phyloP scores from a whole-genome alignment of 106 monocot species.

The Ottelia alismoides region DNA sequence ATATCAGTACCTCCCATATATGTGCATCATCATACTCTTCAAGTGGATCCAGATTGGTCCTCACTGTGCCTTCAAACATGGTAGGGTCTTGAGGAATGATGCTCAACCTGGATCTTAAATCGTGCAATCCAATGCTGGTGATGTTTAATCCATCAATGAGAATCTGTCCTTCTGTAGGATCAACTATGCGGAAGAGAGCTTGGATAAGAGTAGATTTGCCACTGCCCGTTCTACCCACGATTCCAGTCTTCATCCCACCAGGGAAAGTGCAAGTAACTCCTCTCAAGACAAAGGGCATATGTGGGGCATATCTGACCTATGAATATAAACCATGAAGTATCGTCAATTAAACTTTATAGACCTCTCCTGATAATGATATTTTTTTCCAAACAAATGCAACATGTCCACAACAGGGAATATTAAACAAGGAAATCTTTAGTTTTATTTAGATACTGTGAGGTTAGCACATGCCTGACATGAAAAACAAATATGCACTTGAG shows the following conservation, averaged over 20 bases:
- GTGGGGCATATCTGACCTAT: slow-evolving; percentile 73
- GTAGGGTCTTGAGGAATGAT: slow-evolving; percentile 95
- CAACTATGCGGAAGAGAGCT: slow-evolving; percentile 69
- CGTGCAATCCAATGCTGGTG: slow-evolving; percentile 69
- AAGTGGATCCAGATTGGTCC: slow-evolving; percentile 78
- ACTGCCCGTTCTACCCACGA: slow-evolving; percentile 82
- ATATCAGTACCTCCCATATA: slow-evolving; percentile 66
- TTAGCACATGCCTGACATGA: too few relatives aligned
- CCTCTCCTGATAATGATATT: too few relatives aligned
- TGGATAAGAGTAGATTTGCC: slow-evolving; percentile 82
- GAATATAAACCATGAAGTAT: too few relatives aligned
- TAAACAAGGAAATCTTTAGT: too few relatives aligned
- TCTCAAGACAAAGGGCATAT: slow-evolving; percentile 71
- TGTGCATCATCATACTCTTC: slow-evolving; percentile 70
- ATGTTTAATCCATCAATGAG: slow-evolving; percentile 63
- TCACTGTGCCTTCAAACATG: slow-evolving; percentile 84
- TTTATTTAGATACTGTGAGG: too few relatives aligned
- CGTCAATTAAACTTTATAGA: too few relatives aligned
- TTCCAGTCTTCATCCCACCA: slow-evolving; percentile 67
- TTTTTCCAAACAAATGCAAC: too few relatives aligned
- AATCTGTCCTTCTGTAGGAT: slow-evolving; percentile 53
- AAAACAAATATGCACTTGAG: too few relatives aligned
- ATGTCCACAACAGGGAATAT: too few relatives aligned
- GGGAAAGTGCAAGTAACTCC: slow-evolving; percentile 55
- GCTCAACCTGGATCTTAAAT: slow-evolving; percentile 68